phyloP scores from a whole-genome alignment of 164 flowering plant species.

The Nymphaea colorata region DNA sequence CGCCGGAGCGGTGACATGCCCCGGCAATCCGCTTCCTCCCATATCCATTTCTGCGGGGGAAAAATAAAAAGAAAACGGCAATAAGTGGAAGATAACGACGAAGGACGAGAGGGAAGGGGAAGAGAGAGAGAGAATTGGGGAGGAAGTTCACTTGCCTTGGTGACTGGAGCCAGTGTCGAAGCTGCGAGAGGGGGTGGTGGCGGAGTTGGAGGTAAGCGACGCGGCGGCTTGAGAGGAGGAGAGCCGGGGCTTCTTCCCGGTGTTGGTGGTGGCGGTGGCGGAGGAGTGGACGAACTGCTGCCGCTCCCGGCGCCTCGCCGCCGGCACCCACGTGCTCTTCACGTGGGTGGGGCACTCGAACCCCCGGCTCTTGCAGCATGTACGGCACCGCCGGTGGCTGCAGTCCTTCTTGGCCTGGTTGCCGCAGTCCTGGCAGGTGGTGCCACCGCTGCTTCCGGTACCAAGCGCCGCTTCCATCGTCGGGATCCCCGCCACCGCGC shows the following conservation, averaged over 20 bases:
- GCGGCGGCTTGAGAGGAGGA: constrained; percentile 46
- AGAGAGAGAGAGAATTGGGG: not conserved
- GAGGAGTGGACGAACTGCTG: constrained; percentile 22
- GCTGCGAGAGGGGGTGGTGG: constrained; percentile 80
- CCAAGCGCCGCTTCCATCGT: not conserved
- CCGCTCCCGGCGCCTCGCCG: constrained; percentile 68
- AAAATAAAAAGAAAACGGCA: not conserved
- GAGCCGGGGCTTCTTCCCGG: constrained; percentile 69
- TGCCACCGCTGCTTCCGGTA: constrained; percentile 7
- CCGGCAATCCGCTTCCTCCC: constrained; percentile 30
- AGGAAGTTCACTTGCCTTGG: constrained; percentile 5
- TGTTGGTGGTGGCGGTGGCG: constrained; percentile 19
- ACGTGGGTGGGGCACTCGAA: constrained; percentile 83
- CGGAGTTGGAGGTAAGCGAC: constrained; percentile 88
- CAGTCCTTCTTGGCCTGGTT: constrained; percentile 97
- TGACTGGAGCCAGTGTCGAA: constrained; percentile 68
- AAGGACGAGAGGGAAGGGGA: not conserved
- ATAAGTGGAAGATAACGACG: not conserved
- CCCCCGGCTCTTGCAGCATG: constrained; percentile 95
- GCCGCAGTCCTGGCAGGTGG: constrained; percentile 83
- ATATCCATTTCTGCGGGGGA: not conserved
- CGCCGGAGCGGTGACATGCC: constrained; percentile 76
- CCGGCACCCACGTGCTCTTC: constrained; percentile 98
- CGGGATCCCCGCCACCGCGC: not conserved
- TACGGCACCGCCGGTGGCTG: constrained; percentile 69